Evolutionary conservation across 2,329 filamentous ascomycete genomes (phyloP), one percentile per base, ranked within the genome.

Genomic region (Diplodia intermedia): DNA sequence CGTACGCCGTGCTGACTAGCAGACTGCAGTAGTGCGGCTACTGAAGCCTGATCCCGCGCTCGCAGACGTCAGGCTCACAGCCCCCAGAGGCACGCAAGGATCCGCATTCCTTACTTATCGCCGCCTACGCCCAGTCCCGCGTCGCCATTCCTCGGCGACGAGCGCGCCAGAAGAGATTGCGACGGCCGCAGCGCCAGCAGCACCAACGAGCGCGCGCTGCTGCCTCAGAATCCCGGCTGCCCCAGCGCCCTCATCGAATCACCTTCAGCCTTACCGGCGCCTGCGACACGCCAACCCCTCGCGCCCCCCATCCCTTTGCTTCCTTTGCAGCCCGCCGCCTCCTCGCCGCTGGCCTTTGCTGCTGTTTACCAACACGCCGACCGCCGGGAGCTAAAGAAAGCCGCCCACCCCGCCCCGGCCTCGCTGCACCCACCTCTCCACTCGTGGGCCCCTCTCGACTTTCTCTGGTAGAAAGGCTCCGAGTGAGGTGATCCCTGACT

Each of bases 381-480:
- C 66, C 36, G 62, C 66, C 57, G 43, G 26, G 50, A 57, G 38
- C 66, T 53, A 65, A 56, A 53, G n/a, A 49, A 29, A 65, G 50
- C 52, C 40, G 56, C 40, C 52, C 36, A 29, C 52, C 50, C 54
- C 7, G 14, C 53, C 65, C 55, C 43, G 12, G 38, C 52, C 52
- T 26, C 52, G 31, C 47, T 47, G 55, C 65, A 40, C 29, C 60
- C n/a, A 49, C 29, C 66, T 9, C n/a, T 49, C 55, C 6, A 31
- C 68, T 70, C 56, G 70, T 69, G 72, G 71, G 71, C 72, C 72
- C 74, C 74, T 70, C 77, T 76, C 76, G 73, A 73, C 77, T 53
- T 74, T 79, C 78, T 79, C 77, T 78, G 74, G 75, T 66, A 79
- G 76, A 77, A 78, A 72, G 72, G 77, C 72, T 73, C 72, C 71